These are phyloP conservation scores for Neonectria punicea DNA, from an alignment of 2,329 filamentous ascomycete genomes.

Conservation along the genomic window DNA sequence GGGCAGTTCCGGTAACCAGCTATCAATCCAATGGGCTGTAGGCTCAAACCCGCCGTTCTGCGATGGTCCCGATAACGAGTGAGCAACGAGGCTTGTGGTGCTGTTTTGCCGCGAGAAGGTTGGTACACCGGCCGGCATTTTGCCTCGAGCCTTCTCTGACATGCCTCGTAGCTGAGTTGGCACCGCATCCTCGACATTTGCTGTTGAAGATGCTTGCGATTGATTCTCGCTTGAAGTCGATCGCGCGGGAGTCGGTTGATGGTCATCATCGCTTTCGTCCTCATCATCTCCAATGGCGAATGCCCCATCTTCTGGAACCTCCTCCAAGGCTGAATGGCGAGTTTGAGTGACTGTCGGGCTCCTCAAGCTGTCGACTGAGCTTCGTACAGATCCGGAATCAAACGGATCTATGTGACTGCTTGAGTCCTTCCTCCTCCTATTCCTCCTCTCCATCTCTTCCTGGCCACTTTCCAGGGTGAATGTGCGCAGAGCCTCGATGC, in stretches of 20 bases:
- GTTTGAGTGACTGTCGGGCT: conserved; percentile 61
- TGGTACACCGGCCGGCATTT: conserved; percentile 87
- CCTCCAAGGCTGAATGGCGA: conserved; percentile 44
- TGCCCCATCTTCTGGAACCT: conserved; percentile 71
- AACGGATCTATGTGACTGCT: conserved; percentile 60
- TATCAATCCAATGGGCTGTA: conserved; percentile 87
- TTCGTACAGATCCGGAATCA: conserved; percentile 62
- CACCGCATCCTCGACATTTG: conserved; percentile 78
- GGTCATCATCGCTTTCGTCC: conserved; percentile 66
- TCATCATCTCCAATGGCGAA: conserved; percentile 94
- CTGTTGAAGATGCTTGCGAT: conserved; percentile 74
- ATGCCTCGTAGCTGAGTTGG: conserved; percentile 87
- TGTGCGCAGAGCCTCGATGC: conserved; percentile 84
- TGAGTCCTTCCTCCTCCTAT: conserved; percentile 74
- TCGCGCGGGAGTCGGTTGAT: conserved; percentile 66
- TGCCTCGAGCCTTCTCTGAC: conserved; percentile 96
- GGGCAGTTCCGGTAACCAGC: conserved; percentile 91
- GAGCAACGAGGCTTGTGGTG: conserved; percentile 79
- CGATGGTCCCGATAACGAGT: conserved; percentile 67
- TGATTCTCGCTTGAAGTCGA: conserved; percentile 73
- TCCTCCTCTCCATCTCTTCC: conserved; percentile 87
- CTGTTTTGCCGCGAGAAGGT: conserved; percentile 92
- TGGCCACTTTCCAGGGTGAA: conserved; percentile 94
- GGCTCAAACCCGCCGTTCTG: conserved; percentile 77
- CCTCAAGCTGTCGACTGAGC: conserved; percentile 74